Conservation (phyloP, 495 filamentous ascomycete species). For the Glarea lozoyensis region DNA sequence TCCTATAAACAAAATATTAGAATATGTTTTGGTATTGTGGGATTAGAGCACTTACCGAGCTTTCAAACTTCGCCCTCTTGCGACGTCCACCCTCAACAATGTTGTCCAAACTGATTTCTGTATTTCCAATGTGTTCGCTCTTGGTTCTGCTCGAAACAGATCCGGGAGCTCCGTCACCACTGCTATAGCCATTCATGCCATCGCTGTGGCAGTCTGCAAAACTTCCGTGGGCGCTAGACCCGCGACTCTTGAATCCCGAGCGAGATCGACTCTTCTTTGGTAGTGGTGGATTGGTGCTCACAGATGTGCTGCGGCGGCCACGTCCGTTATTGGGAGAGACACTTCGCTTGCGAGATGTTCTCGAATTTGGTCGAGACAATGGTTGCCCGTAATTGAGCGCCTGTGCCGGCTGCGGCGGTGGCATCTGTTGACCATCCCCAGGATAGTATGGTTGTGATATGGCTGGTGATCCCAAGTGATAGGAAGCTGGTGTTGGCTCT, state of each 20-base stretch:
- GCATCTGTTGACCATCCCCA: slow-evolving; percentile 33
- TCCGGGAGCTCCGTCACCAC: slow-evolving; percentile 66
- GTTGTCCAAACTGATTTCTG: slow-evolving; percentile 94
- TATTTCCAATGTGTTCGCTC: slow-evolving; percentile 76
- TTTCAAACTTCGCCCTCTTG: slow-evolving; percentile 95
- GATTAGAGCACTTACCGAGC: slow-evolving; percentile 62
- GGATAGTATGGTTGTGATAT: slow-evolving; percentile 20
- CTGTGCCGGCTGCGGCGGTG: slow-evolving; percentile 38
- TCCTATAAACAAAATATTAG: slow-evolving; percentile 48
- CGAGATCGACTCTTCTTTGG: slow-evolving; percentile 58
- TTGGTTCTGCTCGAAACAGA: slow-evolving; percentile 66
- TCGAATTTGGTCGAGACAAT: slow-evolving; percentile 55
- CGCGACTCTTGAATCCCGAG: slow-evolving; percentile 56
- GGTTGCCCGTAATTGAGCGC: slow-evolving; percentile 45
- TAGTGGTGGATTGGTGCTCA: slow-evolving; percentile 36
- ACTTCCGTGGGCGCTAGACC: slow-evolving; percentile 56
- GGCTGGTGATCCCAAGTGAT: slow-evolving; percentile 27
- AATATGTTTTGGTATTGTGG: background rate
- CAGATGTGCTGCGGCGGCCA: slow-evolving; percentile 72
- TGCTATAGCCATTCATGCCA: slow-evolving; percentile 61
- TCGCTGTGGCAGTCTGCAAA: slow-evolving; percentile 53
- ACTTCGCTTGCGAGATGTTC: slow-evolving; percentile 66
- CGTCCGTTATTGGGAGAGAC: slow-evolving; percentile 66
- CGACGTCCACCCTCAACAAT: slow-evolving; percentile 94
- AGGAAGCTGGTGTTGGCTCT: slow-evolving; percentile 37